A percentile compares a stretch with the other conserved stretches of the same genome.
Conservation (phyloP, 257 asterid genomes). For the Craterostigma plantagineum region DNA sequence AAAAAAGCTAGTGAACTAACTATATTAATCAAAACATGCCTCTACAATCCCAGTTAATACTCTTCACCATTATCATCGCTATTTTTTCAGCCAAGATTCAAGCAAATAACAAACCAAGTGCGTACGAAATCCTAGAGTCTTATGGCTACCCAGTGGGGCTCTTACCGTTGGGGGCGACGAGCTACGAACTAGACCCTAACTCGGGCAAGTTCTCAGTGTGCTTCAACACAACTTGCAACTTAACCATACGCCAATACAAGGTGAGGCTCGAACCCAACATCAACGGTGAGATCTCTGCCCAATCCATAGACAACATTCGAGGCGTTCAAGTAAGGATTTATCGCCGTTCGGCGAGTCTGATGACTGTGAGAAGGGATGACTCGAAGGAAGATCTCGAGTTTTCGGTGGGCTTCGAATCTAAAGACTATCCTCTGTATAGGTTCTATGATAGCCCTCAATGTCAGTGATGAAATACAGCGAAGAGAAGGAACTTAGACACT, state of each 20-base stretch:
- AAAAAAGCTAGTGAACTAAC: no score
- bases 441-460: constrained; percentile 63
- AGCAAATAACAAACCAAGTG: constrained; percentile 12
- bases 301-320: constrained; percentile 18
- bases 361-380: constrained; percentile 27
- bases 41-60: not conserved
- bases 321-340: constrained; percentile 64
- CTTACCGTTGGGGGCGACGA: constrained; percentile 53
- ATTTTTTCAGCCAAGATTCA: not conserved
- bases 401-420: constrained; percentile 63
- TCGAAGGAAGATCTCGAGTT: constrained; percentile 18
- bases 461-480: no score
- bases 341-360: constrained; percentile 43
- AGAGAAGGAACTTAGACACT: no score
- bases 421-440: constrained; percentile 29
- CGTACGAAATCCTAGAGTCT: constrained; percentile 26
- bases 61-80: not conserved
- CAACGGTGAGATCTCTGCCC: constrained; percentile 35
- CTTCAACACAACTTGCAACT: constrained; percentile 32
- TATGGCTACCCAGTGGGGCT: constrained; percentile 65
- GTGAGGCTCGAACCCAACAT: constrained; percentile 43
- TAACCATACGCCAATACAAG: constrained; percentile 33
- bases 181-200: constrained; percentile 43
- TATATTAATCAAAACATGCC: no score
- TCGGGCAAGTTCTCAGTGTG: constrained; percentile 54